These are phyloP conservation scores for Backusella luteola DNA, from an alignment of 192 early-diverging fungal species.

Conservation along the genomic window DNA sequence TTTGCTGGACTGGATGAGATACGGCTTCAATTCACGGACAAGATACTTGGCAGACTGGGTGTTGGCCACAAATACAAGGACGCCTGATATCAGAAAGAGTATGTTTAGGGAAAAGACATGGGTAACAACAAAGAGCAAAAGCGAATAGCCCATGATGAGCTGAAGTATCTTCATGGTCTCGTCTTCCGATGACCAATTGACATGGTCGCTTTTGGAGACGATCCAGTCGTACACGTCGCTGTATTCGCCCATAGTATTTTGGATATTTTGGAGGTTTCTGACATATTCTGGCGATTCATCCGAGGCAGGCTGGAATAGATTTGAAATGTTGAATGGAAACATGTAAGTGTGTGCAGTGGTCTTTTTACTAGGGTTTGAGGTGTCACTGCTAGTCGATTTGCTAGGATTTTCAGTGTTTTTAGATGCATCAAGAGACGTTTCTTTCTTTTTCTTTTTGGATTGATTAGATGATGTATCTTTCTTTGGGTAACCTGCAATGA, in stretches of 20 bases:
- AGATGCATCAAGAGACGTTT: background rate
- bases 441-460: background rate
- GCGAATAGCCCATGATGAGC: conserved; percentile 32
- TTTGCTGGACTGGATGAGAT: background rate
- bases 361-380: background rate
- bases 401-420: background rate
- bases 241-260: conserved; percentile 73
- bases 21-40: conserved; percentile 7
- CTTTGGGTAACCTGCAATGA: background rate
- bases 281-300: conserved; percentile 57
- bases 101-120: conserved; percentile 48
- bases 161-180: conserved; percentile 44
- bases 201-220: conserved; percentile 31
- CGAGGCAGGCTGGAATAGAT: conserved; percentile 9
- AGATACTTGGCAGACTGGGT: conserved; percentile 50
- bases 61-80: conserved; percentile 55
- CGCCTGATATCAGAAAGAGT: conserved; percentile 51
- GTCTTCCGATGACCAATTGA: conserved; percentile 51
- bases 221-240: conserved; percentile 48
- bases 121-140: conserved; percentile 32
- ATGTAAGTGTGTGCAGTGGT: background rate
- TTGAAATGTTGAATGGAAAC: conserved; percentile 13
- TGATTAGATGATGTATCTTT: background rate
- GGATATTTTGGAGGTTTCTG: conserved; percentile 71
- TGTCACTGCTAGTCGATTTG: background rate